phyloP scores from a whole-genome alignment of 2,329 filamentous ascomycete genomes.

The Sphaerulina vaccinii region DNA sequence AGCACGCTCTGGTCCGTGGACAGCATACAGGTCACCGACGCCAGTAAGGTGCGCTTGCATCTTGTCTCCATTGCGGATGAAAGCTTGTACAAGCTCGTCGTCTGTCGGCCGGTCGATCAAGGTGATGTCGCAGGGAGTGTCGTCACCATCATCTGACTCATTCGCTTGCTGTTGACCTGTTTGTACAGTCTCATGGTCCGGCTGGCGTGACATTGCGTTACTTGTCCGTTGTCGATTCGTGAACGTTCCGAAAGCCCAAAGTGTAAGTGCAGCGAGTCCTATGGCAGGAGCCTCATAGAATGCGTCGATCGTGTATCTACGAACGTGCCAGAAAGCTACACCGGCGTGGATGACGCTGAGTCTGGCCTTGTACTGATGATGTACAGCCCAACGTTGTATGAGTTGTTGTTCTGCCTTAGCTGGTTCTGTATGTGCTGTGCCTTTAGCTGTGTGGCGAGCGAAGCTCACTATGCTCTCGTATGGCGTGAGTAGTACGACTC shows the following conservation, averaged over 20 bases:
- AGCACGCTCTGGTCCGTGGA: constrained; percentile 39
- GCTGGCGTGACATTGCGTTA: neutral
- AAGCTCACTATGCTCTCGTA: constrained; percentile 48
- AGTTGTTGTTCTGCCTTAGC: constrained; percentile 8
- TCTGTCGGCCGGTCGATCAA: constrained; percentile 57
- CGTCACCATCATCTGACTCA: constrained; percentile 14
- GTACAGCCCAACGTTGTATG: constrained; percentile 50
- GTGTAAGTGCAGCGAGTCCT: constrained; percentile 62
- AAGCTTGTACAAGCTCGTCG: constrained; percentile 59
- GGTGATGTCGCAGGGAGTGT: constrained; percentile 40
- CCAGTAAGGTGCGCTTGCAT: constrained; percentile 55
- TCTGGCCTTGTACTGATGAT: constrained; percentile 58
- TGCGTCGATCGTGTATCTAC: constrained; percentile 49
- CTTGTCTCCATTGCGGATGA: constrained; percentile 50
- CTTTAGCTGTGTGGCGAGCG: constrained; percentile 38
- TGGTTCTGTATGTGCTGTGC: constrained; percentile 10
- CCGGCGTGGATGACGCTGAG: constrained; percentile 57
- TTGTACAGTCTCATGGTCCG: neutral
- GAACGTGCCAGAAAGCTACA: constrained; percentile 53
- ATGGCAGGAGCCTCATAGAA: constrained; percentile 66
- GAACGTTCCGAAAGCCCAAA: constrained; percentile 59
- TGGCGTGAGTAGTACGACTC: constrained; percentile 54
- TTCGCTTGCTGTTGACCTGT: neutral
- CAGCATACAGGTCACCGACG: constrained; percentile 51
- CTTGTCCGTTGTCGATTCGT: constrained; percentile 6